Evolutionary conservation across 192 early-diverging fungal species (phyloP).

Genomic region (Linnemannia zychae): DNA sequence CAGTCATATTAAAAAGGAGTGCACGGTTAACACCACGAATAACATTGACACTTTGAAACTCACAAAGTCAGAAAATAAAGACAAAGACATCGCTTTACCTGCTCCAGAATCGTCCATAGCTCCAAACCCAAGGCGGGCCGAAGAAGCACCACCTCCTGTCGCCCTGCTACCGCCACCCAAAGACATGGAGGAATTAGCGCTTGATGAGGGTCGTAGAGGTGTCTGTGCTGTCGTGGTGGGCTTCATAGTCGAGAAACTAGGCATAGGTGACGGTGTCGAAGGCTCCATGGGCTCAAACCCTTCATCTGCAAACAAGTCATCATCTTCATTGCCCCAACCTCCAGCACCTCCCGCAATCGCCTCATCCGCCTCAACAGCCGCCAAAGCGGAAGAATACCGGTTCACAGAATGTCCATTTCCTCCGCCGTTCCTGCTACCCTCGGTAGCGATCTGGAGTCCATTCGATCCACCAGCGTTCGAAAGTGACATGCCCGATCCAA

Average conservation of each 20-base stretch:
- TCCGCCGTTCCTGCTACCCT: slow-evolving; percentile 7
- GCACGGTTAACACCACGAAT: background rate
- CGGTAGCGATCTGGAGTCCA: slow-evolving; percentile 29
- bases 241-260: slow-evolving; percentile 29
- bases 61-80: background rate
- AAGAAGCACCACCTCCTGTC: background rate
- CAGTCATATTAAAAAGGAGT: background rate
- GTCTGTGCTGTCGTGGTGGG: background rate
- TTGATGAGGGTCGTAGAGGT: slow-evolving; percentile 13
- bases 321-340: slow-evolving; percentile 56
- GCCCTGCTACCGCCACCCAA: slow-evolving; percentile 21
- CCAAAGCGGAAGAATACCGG: slow-evolving; percentile 52
- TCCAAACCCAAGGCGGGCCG: slow-evolving; percentile 41
- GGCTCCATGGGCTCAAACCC: slow-evolving; percentile 50
- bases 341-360: slow-evolving; percentile 28
- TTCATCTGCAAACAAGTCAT: slow-evolving; percentile 57
- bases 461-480: slow-evolving; percentile 10
- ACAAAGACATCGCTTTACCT: background rate
- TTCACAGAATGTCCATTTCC: slow-evolving; percentile 35
- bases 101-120: slow-evolving; percentile 34
- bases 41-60: background rate
- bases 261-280: slow-evolving; percentile 28
- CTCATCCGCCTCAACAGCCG: slow-evolving; percentile 42
- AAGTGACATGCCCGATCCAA: slow-evolving; percentile 28
- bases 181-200: slow-evolving; percentile 44